Base-by-base conservation (phyloP, 2,329 filamentous ascomycete species). In the Talaromyces sp. region DNA sequence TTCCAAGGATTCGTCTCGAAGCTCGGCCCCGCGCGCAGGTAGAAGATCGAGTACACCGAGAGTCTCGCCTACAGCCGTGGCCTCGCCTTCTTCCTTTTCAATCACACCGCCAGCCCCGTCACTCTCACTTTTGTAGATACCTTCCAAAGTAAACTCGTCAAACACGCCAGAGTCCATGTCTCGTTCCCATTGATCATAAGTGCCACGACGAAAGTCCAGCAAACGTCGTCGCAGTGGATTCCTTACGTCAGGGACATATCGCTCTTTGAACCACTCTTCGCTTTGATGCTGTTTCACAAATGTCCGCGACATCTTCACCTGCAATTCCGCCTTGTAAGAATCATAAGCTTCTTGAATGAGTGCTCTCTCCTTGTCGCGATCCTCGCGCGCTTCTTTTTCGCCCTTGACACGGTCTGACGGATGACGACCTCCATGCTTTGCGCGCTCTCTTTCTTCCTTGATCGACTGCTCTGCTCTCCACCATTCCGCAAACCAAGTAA, bases 211-310 rank as follows among this genome's bases (percentile, higher is more conserved):
- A 71, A 90, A 92, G 53, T 92, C 88, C 73, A 88, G 89, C 57
- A 97, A 79, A 68, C 91, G 88, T 62, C 81, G 79, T 59, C 89
- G 87, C 69, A 97, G 85, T 1, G 84, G 82, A 65, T 92, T 88
- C 57, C 90, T 83, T 58, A 93, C 86, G 66, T 94, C 91, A 0
- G 91, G 85, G 31, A 95, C 88, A 68, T 99, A 99, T 72, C 91
- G 88, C 76, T 99, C 94, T 67, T 88, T 91, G 78, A 99, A 99
- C 94, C 94, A 99, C 72, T 99, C 93, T 74, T 99, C 94, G 50
- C 87, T 87, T 73, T 96, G 96, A 76, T 99, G 94, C 67, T 92
- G 89, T 55, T 88, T 85, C 48, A 99, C 94, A 72, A 99, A 99
- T 1, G 85, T 81, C 65, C 92, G 87, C 0, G 94, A 92, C 88